These are phyloP conservation scores for Periconia sp. DNA, from an alignment of 2,329 filamentous ascomycete species.

Conservation along the genomic window DNA sequence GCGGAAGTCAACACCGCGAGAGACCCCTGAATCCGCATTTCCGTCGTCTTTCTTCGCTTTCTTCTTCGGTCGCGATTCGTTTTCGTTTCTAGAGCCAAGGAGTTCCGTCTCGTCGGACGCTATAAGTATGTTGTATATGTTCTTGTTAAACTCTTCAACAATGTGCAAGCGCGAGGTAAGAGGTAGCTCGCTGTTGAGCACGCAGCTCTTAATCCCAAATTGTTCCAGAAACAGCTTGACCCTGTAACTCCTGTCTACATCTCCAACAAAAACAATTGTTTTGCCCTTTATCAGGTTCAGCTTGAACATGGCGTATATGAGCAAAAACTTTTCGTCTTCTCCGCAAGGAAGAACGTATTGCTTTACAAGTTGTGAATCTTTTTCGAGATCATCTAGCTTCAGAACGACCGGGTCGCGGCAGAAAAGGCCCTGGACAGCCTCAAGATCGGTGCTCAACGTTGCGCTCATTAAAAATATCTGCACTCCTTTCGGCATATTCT, in stretches of 20 bases:
- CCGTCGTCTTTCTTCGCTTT: slow-evolving; percentile 69
- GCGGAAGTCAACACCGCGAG: slow-evolving; percentile 94
- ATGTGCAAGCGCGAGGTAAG: slow-evolving; percentile 93
- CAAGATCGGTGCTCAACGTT: slow-evolving; percentile 85
- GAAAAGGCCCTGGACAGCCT: slow-evolving; percentile 84
- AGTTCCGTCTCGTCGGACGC: slow-evolving; percentile 92
- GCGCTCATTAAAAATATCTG: slow-evolving; percentile 95
- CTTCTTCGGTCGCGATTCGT: slow-evolving; percentile 48
- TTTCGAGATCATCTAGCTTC: slow-evolving; percentile 82
- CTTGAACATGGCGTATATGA: slow-evolving; percentile 95
- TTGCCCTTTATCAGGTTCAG: slow-evolving; percentile 93
- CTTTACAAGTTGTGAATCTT: slow-evolving; percentile 75
- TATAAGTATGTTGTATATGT: slow-evolving; percentile 97
- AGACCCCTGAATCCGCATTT: slow-evolving; percentile 93
- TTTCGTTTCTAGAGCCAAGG: slow-evolving; percentile 62
- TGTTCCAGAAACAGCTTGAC: slow-evolving; percentile 96
- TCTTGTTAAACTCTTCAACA: slow-evolving; percentile 96
- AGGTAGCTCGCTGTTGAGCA: slow-evolving; percentile 92
- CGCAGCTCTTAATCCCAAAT: slow-evolving; percentile 91
- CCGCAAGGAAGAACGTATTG: slow-evolving; percentile 91
- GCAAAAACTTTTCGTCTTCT: slow-evolving; percentile 96
- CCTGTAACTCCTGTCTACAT: slow-evolving; percentile 88
- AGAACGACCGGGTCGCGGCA: slow-evolving; percentile 80
- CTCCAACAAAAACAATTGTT: slow-evolving; percentile 81
- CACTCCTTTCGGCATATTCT: slow-evolving; percentile 79